Evolutionary conservation across 371 early-diverging fungal species (phyloP).

Genomic region (Apophysomyces elegans): DNA sequence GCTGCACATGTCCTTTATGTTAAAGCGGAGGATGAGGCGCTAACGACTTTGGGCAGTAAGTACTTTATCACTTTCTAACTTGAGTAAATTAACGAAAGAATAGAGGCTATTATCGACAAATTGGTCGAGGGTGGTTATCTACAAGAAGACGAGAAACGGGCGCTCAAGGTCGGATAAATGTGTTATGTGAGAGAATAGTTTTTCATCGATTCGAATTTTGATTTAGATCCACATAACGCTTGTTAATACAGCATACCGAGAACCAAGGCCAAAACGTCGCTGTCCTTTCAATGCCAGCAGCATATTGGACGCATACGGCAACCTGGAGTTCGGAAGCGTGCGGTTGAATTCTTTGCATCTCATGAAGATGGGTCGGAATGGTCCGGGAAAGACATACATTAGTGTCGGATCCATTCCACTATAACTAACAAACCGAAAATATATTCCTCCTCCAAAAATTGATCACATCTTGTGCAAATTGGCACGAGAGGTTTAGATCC

Average conservation of each 20-base stretch:
- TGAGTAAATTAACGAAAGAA: background rate
- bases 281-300: background rate
- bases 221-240: background rate
- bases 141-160: background rate
- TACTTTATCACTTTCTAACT: background rate
- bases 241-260: background rate
- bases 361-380: slow-evolving; percentile 3
- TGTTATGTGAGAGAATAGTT: background rate
- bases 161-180: background rate
- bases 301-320: background rate
- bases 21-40: background rate
- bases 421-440: background rate
- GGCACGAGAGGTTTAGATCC: too few relatives aligned
- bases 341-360: slow-evolving; percentile 1
- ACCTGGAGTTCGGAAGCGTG: background rate
- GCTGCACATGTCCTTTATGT: background rate
- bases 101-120: background rate
- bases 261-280: slow-evolving; percentile 1
- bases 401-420: background rate
- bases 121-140: background rate
- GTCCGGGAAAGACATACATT: background rate
- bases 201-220: background rate
- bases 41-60: background rate
- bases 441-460: too few relatives aligned
- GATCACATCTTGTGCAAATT: too few relatives aligned